Evolutionary conservation across 2,329 filamentous ascomycete genomes (phyloP).

Genomic region (Diplodia scrobiculata): DNA sequence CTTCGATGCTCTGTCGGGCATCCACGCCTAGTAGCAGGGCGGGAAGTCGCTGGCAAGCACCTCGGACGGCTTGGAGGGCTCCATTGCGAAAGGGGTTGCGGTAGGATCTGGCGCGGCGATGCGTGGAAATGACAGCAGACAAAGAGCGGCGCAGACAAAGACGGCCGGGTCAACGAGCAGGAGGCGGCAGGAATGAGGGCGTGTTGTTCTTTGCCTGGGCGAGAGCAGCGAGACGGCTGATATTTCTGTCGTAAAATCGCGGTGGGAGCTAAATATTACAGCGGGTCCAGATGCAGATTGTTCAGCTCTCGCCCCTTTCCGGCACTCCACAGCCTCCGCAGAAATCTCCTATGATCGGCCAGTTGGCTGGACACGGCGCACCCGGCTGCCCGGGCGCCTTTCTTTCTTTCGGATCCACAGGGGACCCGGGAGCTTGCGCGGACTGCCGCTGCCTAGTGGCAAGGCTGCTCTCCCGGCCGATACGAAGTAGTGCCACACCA

Average conservation of each 20-base stretch:
- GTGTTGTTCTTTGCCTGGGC: not conserved
- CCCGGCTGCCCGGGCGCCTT: conserved; percentile 7
- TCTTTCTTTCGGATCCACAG: conserved; percentile 15
- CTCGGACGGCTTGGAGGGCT: conserved; percentile 28
- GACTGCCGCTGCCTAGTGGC: conserved; percentile 12
- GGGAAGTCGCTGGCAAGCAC: conserved; percentile 30
- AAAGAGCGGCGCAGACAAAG: conserved; percentile 4
- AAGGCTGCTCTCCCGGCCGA: conserved; percentile 7
- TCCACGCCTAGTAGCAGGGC: conserved; percentile 24
- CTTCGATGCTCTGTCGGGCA: not conserved
- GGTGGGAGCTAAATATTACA: conserved; percentile 20
- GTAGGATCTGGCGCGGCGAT: conserved; percentile 3
- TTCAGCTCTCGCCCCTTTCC: conserved; percentile 19
- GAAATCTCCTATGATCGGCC: conserved; percentile 17
- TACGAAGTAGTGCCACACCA: not conserved
- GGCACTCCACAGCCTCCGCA: conserved; percentile 21
- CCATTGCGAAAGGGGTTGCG: conserved; percentile 22
- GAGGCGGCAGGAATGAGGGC: not conserved
- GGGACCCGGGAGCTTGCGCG: conserved; percentile 21
- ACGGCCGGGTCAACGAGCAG: not conserved
- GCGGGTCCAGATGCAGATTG: conserved; percentile 8
- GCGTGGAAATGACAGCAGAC: not conserved
- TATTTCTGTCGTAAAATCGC: conserved; percentile 20
- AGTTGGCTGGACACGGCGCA: conserved; percentile 15
- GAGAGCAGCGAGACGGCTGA: not conserved